A percentile compares a stretch with the other conserved stretches of the same genome.
Conservation (phyloP, 345 rosid species). For the Brassica cretica region DNA sequence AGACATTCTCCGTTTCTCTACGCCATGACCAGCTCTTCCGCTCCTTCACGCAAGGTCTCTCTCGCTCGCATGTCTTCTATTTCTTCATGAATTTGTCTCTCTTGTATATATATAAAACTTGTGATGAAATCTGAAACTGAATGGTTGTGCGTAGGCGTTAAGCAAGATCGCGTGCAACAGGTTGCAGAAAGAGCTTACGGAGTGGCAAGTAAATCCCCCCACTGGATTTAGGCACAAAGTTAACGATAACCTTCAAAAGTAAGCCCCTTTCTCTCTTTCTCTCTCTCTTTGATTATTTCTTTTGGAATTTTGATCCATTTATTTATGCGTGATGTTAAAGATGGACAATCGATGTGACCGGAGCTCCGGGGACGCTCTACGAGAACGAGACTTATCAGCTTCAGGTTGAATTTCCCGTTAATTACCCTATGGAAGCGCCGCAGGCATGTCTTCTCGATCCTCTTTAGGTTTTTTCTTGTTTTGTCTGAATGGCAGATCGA, state of each 20-base stretch:
- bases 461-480: neutral
- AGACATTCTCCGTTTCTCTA: neutral
- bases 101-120: neutral
- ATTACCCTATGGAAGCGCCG: conserved; percentile 81
- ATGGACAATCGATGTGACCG: conserved; percentile 75
- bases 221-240: conserved; percentile 66
- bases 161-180: conserved; percentile 99
- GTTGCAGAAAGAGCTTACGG: conserved; percentile 92
- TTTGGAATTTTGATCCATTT: neutral
- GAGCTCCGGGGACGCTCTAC: conserved; percentile 72
- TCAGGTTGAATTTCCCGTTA: conserved; percentile 77
- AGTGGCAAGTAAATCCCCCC: conserved; percentile 98
- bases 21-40: conserved; percentile 53
- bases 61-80: neutral
- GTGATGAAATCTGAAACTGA: neutral
- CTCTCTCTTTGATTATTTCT: neutral
- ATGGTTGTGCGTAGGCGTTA: conserved; percentile 49
- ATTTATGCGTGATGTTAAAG: conserved; percentile 22
- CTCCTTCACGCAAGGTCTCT: conserved; percentile 68
- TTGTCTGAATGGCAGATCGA: neutral
- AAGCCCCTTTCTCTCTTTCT: neutral
- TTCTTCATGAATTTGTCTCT: neutral
- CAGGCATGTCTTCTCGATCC: conserved; percentile 45
- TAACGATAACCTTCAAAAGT: conserved; percentile 66
- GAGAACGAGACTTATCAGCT: conserved; percentile 72